phyloP scores from a whole-genome alignment of 2,329 filamentous ascomycete genomes.

The Fusarium torreyae region DNA sequence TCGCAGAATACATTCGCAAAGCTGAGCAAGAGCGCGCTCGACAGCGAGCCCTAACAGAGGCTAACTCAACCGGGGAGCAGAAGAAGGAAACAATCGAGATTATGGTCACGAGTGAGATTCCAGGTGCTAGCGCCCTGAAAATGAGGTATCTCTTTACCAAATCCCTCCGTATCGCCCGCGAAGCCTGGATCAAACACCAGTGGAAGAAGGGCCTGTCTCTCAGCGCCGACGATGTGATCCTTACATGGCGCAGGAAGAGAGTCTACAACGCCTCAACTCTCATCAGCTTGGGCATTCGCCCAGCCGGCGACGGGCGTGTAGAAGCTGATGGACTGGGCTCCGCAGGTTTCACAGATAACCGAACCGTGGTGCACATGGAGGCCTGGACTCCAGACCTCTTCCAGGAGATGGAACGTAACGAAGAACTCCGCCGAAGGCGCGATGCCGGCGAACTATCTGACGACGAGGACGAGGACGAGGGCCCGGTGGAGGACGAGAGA shows the following conservation, averaged over 20 bases:
- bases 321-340: constrained; percentile 55
- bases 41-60: constrained; percentile 44
- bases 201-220: constrained; percentile 57
- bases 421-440: constrained; percentile 63
- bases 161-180: constrained; percentile 75
- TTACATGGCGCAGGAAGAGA: constrained; percentile 83
- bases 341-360: constrained; percentile 77
- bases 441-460: constrained; percentile 59
- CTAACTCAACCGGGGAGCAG: constrained; percentile 26
- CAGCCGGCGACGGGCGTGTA: constrained; percentile 59
- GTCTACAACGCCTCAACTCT: constrained; percentile 85
- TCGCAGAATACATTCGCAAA: constrained; percentile 62
- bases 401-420: constrained; percentile 62
- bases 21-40: constrained; percentile 56
- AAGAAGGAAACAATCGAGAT: constrained; percentile 52
- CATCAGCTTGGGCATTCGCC: constrained; percentile 73
- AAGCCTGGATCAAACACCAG: constrained; percentile 79
- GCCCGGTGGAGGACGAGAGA: constrained; percentile 52
- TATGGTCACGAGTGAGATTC: constrained; percentile 74
- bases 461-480: constrained; percentile 51
- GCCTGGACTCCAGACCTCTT: constrained; percentile 80
- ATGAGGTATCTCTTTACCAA: constrained; percentile 78
- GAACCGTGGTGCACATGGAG: constrained; percentile 82
- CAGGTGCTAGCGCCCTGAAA: constrained; percentile 65
- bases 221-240: constrained; percentile 70